Conservation (phyloP, 305 asterid genomes). For the Withania somnifera region DNA sequence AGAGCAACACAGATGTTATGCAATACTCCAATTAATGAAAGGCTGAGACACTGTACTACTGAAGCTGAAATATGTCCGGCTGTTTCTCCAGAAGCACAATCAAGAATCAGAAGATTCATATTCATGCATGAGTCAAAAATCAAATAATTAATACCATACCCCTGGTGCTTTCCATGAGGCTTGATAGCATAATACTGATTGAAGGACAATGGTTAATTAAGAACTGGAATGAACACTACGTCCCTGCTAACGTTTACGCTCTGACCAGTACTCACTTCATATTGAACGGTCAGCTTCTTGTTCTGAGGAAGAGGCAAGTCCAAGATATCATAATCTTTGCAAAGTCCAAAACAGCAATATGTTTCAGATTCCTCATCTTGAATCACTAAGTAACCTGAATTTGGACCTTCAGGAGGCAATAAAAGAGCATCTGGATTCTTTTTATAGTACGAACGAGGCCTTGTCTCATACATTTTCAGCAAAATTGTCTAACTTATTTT, state of each 20-base stretch:
- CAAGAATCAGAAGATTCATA: background rate
- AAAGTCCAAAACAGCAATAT: constrained; percentile 41
- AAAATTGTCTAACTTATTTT: too few species aligned
- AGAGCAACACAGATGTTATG: background rate
- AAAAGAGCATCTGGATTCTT: constrained; percentile 25
- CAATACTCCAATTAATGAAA: background rate
- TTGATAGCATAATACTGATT: constrained; percentile 47
- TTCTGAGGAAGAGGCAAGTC: constrained; percentile 56
- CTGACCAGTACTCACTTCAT: background rate
- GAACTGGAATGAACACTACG: constrained; percentile 39
- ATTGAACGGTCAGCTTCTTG: constrained; percentile 31
- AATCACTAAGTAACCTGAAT: constrained; percentile 49
- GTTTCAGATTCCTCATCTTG: constrained; percentile 53
- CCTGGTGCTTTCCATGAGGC: constrained; percentile 38
- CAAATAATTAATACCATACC: constrained; percentile 24
- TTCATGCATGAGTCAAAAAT: background rate
- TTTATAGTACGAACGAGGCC: constrained; percentile 41
- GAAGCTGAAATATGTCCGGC: background rate
- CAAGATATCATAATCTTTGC: constrained; percentile 25
- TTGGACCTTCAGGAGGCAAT: constrained; percentile 46
- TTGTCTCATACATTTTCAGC: constrained; percentile 37
- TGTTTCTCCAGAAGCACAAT: background rate
- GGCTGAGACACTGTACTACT: background rate
- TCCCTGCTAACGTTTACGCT: background rate
- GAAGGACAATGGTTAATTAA: constrained; percentile 42